These are phyloP conservation scores for Hemileccinum impolitum DNA, from an alignment of 768 basidiomycete genomes.

Conservation along the genomic window DNA sequence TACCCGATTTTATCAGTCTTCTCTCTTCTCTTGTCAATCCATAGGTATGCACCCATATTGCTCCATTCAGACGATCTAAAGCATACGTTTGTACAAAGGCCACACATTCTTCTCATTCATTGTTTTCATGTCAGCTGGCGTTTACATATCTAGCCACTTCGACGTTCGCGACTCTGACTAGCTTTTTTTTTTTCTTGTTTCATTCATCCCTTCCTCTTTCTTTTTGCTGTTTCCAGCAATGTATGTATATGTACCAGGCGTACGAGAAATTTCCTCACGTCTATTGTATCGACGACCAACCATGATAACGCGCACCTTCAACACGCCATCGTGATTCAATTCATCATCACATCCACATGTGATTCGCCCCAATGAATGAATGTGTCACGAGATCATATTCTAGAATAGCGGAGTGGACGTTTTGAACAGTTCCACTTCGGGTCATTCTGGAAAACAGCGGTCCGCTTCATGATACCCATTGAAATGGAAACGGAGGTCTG, in stretches of 20 bases:
- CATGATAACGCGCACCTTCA: neutral
- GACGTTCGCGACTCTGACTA: conserved; percentile 18
- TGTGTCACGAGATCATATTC: neutral
- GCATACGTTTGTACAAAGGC: conserved; percentile 23
- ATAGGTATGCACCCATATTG: neutral
- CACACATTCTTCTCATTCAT: conserved; percentile 10
- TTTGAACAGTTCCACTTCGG: neutral
- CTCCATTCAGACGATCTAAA: conserved; percentile 19
- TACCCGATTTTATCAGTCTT: conserved; percentile 1
- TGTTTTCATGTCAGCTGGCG: conserved; percentile 15
- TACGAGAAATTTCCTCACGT: conserved; percentile 24
- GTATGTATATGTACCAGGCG: conserved; percentile 34
- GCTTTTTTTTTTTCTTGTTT: neutral
- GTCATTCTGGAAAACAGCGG: conserved; percentile 1
- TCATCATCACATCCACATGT: neutral
- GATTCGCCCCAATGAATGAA: neutral
- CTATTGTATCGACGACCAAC: conserved; percentile 21
- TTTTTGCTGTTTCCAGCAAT: conserved; percentile 16
- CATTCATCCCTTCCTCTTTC: conserved; percentile 1
- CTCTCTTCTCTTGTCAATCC: conserved; percentile 1
- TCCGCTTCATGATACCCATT: neutral
- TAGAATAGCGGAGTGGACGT: conserved; percentile 6
- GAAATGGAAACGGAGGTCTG: neutral
- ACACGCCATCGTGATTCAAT: conserved; percentile 1
- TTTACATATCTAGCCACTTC: conserved; percentile 27